Evolutionary conservation across 2,329 filamentous ascomycete genomes (phyloP).

Genomic region (Aureobasidium sp.): DNA sequence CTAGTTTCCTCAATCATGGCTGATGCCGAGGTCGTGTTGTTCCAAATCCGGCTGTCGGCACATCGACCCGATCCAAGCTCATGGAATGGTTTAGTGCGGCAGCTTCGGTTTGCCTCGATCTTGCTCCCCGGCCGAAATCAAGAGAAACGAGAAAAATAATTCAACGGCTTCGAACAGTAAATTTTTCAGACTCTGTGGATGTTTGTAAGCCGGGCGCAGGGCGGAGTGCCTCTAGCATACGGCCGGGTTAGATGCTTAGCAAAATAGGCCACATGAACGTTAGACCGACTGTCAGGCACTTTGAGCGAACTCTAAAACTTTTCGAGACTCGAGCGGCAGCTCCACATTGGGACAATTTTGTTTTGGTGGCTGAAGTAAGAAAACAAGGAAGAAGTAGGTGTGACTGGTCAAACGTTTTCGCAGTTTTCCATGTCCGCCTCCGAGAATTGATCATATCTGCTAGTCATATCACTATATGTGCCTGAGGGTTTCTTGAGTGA

Average conservation of each 20-base stretch:
- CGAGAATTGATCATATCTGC: not conserved
- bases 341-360: not conserved
- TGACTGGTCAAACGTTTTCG: not conserved
- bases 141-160: not conserved
- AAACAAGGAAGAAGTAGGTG: not conserved
- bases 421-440: not conserved
- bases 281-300: not conserved
- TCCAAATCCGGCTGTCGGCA: not conserved
- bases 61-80: not conserved
- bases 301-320: not conserved
- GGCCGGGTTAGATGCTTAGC: not conserved
- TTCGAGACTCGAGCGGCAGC: not conserved
- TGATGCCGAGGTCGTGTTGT: not conserved
- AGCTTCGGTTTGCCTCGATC: not conserved
- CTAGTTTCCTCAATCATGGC: not conserved
- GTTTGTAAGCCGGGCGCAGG: not conserved
- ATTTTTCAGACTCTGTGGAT: not conserved
- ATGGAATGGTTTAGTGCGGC: not conserved
- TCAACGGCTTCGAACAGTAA: not conserved
- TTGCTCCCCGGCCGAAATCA: not conserved
- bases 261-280: not conserved
- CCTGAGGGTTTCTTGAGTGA: not conserved
- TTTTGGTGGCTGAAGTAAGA: not conserved
- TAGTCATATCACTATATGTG: not conserved
- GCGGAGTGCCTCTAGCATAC: not conserved